Percentiles rank a stretch among this genome's conserved stretches.
These are phyloP conservation scores for Coniferiporia sulphurascens DNA, from an alignment of 1,284 basidiomycete species.

Conservation along the genomic window DNA sequence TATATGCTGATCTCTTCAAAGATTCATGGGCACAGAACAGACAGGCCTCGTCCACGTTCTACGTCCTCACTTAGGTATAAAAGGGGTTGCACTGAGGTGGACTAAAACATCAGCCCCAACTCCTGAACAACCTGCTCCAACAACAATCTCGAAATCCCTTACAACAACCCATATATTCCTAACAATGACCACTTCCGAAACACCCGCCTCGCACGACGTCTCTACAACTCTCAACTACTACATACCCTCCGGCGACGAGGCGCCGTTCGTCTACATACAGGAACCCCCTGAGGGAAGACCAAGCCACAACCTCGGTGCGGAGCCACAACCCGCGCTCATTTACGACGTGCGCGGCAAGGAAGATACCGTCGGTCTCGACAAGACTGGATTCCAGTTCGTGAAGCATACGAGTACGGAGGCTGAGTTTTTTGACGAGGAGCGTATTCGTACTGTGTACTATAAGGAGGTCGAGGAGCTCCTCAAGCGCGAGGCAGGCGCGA, in stretches of 20 bases:
- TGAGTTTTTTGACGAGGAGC: slow-evolving; percentile 21
- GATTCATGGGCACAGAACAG: too few species aligned
- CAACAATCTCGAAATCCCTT: not conserved
- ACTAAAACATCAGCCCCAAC: too few species aligned
- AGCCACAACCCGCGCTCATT: slow-evolving; percentile 12
- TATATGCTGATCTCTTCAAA: too few species aligned
- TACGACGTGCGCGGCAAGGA: too few species aligned
- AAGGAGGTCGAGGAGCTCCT: slow-evolving; percentile 25
- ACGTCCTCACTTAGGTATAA: not conserved
- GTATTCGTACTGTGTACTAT: slow-evolving; percentile 25
- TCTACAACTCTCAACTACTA: slow-evolving; percentile 16
- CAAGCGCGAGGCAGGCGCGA: slow-evolving; percentile 27
- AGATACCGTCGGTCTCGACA: too few species aligned
- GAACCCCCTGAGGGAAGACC: slow-evolving; percentile 10
- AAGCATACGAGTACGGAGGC: slow-evolving; percentile 12
- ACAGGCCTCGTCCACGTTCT: too few species aligned
- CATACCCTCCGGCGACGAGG: slow-evolving; percentile 6
- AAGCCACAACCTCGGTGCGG: slow-evolving; percentile 7
- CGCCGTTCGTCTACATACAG: slow-evolving; percentile 15
- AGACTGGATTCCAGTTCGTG: slow-evolving; percentile 19
- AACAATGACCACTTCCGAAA: not conserved
- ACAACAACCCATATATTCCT: not conserved
- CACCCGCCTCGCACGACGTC: slow-evolving; percentile 9
- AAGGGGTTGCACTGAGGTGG: not conserved
- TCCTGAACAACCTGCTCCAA: not conserved